phyloP scores from a whole-genome alignment of 305 asterid species.

The Withania somnifera region DNA sequence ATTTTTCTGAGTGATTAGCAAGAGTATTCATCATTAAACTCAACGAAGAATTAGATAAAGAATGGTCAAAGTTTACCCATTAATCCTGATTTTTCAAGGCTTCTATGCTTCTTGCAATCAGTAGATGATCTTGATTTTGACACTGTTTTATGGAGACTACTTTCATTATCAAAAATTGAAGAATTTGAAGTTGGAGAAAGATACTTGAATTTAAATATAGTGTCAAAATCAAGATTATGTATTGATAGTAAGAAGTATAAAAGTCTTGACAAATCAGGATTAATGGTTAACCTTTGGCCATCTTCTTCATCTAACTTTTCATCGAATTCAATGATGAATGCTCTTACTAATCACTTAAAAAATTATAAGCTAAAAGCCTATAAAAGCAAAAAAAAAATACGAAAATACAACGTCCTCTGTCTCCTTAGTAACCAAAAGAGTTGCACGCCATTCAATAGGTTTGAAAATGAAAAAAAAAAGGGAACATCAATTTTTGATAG shows the following conservation, averaged over 20 bases:
- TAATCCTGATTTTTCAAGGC: too few species aligned
- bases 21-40: too few species aligned
- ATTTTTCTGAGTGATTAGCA: too few species aligned
- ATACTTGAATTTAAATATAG: too few species aligned
- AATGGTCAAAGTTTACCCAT: too few species aligned
- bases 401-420: slow-evolving; percentile 4
- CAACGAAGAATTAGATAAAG: too few species aligned
- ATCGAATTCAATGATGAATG: slow-evolving; percentile 12
- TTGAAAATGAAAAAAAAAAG: slow-evolving; percentile 19
- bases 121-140: too few species aligned
- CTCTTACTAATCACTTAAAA: slow-evolving; percentile 45
- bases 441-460: slow-evolving; percentile 38
- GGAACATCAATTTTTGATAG: slow-evolving; percentile 36
- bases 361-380: slow-evolving; percentile 28
- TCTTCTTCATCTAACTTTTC: slow-evolving; percentile 11
- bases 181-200: too few species aligned
- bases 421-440: slow-evolving; percentile 45
- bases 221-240: slow-evolving; percentile 16
- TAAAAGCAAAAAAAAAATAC: slow-evolving; percentile 6
- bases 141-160: too few species aligned
- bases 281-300: slow-evolving; percentile 61
- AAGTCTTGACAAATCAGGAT: slow-evolving; percentile 36
- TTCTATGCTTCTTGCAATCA: too few species aligned
- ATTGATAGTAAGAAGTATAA: slow-evolving; percentile 14
- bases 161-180: too few species aligned